phyloP scores from a whole-genome alignment of 306 rosid genomes.

The Quillaja saponaria region DNA sequence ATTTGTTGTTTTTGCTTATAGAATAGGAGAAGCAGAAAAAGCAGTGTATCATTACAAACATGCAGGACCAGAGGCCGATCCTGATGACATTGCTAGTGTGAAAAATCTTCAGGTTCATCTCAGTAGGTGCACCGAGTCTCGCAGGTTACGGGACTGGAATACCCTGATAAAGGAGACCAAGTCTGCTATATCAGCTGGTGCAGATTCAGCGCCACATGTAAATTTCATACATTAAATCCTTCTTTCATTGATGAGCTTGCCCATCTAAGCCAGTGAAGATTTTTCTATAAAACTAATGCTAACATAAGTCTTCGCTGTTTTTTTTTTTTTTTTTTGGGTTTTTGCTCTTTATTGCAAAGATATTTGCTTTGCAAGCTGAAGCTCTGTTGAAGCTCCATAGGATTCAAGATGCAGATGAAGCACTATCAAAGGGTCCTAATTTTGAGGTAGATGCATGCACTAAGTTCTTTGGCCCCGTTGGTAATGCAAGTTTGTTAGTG shows the following conservation, averaged over 20 bases:
- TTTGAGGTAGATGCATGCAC: constrained; percentile 65
- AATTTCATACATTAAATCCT: not conserved
- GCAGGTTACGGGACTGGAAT: constrained; percentile 76
- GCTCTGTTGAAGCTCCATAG: constrained; percentile 71
- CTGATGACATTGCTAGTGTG: constrained; percentile 66
- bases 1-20: constrained; percentile 17
- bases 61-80: constrained; percentile 83
- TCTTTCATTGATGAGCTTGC: not conserved
- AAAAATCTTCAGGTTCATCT: constrained; percentile 59
- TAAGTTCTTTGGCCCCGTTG: constrained; percentile 74
- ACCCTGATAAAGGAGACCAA: constrained; percentile 52
- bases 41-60: constrained; percentile 75
- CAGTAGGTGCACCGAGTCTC: constrained; percentile 74
- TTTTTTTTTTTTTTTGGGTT: constrained; percentile 9
- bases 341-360: constrained; percentile 42
- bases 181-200: constrained; percentile 51
- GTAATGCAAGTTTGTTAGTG: constrained; percentile 59
- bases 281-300: not conserved
- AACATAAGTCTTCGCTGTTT: not conserved
- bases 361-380: constrained; percentile 78
- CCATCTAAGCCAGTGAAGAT: too few relatives aligned
- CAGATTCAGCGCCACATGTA: constrained; percentile 86
- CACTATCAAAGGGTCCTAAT: constrained; percentile 60
- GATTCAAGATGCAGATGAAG: constrained; percentile 75
- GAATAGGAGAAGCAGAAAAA: constrained; percentile 81